Conservation (phyloP, 2,329 filamentous ascomycete genomes). For the Cladosporium velox region DNA sequence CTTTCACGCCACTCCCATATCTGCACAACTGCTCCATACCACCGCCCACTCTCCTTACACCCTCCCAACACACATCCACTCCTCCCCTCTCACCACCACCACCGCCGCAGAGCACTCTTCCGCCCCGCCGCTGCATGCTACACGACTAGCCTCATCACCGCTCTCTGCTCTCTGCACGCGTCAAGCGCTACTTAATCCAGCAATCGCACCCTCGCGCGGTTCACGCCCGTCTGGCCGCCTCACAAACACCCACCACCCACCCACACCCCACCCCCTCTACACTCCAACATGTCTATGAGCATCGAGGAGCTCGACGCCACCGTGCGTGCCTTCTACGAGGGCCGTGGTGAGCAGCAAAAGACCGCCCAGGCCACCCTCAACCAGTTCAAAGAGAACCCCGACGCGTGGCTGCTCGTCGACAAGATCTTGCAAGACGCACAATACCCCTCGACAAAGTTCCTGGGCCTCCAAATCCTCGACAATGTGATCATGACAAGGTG, state of each 20-base stretch:
- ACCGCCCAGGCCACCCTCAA: constrained; percentile 89
- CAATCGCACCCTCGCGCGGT: constrained; percentile 29
- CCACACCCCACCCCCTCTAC: background rate
- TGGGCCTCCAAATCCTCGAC: constrained; percentile 94
- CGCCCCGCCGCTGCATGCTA: constrained; percentile 31
- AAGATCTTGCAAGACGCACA: constrained; percentile 92
- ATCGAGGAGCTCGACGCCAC: constrained; percentile 96
- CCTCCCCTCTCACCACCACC: constrained; percentile 14
- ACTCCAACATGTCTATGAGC: constrained; percentile 60
- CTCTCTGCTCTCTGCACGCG: constrained; percentile 32
- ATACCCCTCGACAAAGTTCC: constrained; percentile 95
- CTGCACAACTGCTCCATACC: constrained; percentile 1
- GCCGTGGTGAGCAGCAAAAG: constrained; percentile 95
- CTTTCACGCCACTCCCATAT: constrained; percentile 7
- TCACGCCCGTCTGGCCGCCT: constrained; percentile 17
- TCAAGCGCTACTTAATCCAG: constrained; percentile 28
- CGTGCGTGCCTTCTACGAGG: constrained; percentile 96
- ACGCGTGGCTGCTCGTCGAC: constrained; percentile 96
- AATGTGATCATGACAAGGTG: constrained; percentile 98
- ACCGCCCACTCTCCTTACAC: constrained; percentile 12
- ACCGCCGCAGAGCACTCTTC: constrained; percentile 10
- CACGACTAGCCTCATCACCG: constrained; percentile 30
- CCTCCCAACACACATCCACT: constrained; percentile 16
- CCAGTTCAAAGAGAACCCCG: constrained; percentile 98
- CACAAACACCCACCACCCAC: constrained; percentile 10